Evolutionary conservation across 2,329 filamentous ascomycete genomes (phyloP), one percentile per base, ranked within the genome.

Genomic region (Aspergillus latus): DNA sequence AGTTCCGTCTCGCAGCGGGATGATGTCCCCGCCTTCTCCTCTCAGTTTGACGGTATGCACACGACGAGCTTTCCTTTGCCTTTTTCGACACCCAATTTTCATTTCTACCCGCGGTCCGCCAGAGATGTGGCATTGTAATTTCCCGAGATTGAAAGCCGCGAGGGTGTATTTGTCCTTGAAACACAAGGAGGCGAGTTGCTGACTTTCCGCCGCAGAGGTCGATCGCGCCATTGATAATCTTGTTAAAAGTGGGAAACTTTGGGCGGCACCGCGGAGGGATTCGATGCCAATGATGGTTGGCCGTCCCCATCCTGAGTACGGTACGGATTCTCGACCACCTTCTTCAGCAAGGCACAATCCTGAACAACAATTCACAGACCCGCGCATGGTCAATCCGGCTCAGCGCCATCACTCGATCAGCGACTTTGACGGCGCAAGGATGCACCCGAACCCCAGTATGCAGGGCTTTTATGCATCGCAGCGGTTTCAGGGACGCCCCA

Each of bases 401-500:
- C 83, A 88, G 68, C 88, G 91, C 75, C 88, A 92, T 73, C 90
- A 93, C 75, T 92, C 91, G 58, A 82, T 92, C 70, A 88, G 88
- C 79, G 92, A 95, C 73, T 92, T 89, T 76, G 89, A 94, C 65
- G 82, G 85, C 70, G 85, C 86, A 65, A 86, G 89, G 59, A 84
- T 88, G 62, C 88, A 88, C 72, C 84, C 87, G 62, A 83, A 84
- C 56, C 86, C 89, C 63, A 92, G 94, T 74, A 82, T 94, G 58
- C 93, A 97, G 76, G 93, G 89, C 74, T 97, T 93, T 76, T 97
- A 97, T 77, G 90, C 92, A 72, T 87, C 86, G 68, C 94, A 97
- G 80, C 89, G 93, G 72, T 94, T 95, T 78, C 91, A 93, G 78
- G 85, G 82, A 81, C 91, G 82, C 79, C 91, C 83, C 78, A 92